These are phyloP conservation scores for Coccinonectria pachysandricola DNA, from an alignment of 2,329 filamentous ascomycete species.

Conservation along the genomic window DNA sequence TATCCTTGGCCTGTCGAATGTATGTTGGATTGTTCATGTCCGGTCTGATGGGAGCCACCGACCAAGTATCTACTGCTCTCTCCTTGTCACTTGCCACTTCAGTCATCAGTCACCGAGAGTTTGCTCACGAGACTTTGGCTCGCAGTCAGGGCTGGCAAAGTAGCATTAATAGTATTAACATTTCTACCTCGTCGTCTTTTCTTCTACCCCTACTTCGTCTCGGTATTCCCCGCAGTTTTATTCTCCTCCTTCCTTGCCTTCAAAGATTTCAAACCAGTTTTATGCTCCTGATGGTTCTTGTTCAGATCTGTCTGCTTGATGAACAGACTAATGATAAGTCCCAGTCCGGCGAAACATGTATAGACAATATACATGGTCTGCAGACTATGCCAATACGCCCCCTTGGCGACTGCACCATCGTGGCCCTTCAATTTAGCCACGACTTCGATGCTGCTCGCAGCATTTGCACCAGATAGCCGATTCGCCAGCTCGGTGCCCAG, in stretches of 20 bases:
- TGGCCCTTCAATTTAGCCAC: conserved; percentile 40
- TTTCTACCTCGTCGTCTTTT: conserved; percentile 11
- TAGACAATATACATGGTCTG: conserved; percentile 50
- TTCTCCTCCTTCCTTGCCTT: conserved; percentile 20
- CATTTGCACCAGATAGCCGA: conserved; percentile 46
- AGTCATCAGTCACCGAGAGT: too few relatives aligned
- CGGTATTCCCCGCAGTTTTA: conserved; percentile 1
- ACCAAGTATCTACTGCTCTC: too few relatives aligned
- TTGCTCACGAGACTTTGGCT: too few relatives aligned
- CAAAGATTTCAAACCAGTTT: conserved; percentile 43
- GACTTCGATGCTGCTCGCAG: conserved; percentile 49
- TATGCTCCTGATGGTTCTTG: conserved; percentile 46
- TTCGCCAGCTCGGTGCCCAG: conserved; percentile 41
- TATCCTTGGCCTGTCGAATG: too few relatives aligned
- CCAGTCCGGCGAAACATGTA: conserved; percentile 36
- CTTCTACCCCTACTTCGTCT: too few relatives aligned
- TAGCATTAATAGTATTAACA: too few relatives aligned
- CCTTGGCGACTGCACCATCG: conserved; percentile 32
- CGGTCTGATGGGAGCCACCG: too few relatives aligned
- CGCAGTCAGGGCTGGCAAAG: too few relatives aligned
- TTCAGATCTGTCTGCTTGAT: conserved; percentile 40
- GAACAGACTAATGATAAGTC: conserved; percentile 36
- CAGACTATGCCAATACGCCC: conserved; percentile 39
- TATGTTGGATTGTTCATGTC: too few relatives aligned
- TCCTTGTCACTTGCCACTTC: too few relatives aligned